Conservation (phyloP, 208 protist species). For the Trypanosomatidae sp. region DNA sequence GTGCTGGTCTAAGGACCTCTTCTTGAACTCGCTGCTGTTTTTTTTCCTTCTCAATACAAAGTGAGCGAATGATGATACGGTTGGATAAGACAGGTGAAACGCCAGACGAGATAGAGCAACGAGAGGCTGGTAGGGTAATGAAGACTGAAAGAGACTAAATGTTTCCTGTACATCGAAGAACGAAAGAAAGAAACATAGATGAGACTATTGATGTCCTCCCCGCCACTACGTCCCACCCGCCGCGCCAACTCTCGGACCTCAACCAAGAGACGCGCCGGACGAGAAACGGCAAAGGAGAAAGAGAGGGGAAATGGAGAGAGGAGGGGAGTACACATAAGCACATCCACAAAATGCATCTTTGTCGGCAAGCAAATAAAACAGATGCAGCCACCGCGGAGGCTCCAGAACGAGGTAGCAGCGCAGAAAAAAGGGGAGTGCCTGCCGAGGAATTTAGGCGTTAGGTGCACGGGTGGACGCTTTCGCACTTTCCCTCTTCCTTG, state of each 20-base stretch:
- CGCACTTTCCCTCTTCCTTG: background rate
- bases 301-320: background rate
- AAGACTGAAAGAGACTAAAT: background rate
- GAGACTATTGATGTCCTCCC: background rate
- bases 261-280: background rate
- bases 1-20: background rate
- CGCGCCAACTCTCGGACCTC: background rate
- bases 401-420: slow-evolving; percentile 8
- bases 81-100: background rate
- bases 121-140: background rate
- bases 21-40: background rate
- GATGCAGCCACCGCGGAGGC: background rate
- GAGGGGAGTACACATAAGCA: background rate
- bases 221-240: background rate
- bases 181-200: slow-evolving; percentile 4
- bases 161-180: slow-evolving; percentile 7
- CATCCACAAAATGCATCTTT: background rate
- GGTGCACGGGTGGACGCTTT: background rate
- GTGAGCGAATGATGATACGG: too few species aligned
- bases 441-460: background rate
- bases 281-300: background rate
- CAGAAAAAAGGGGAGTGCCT: background rate
- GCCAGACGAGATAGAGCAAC: background rate
- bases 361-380: background rate
- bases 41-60: background rate